Conservation (phyloP, 306 rosid genomes). For the Cajanus cajan region DNA sequence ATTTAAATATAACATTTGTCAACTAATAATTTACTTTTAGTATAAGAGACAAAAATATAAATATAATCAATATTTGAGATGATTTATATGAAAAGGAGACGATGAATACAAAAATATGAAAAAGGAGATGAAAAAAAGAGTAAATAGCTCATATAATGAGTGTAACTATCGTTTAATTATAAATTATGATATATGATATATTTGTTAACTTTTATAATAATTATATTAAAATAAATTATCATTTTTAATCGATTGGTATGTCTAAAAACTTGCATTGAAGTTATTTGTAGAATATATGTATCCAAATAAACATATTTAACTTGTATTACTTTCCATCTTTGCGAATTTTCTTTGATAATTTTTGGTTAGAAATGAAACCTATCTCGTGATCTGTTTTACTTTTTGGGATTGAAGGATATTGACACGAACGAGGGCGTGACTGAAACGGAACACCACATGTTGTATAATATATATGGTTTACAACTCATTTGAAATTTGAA, state of each 20-base stretch:
- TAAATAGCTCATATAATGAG: too few relatives aligned
- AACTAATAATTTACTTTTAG: background rate
- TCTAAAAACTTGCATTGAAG: too few relatives aligned
- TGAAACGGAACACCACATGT: conserved; percentile 27
- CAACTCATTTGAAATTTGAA: background rate
- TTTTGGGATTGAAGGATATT: background rate
- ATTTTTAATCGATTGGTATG: too few relatives aligned
- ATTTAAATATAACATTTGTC: background rate
- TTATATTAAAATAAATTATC: too few relatives aligned
- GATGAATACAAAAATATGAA: too few relatives aligned
- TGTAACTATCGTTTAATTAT: too few relatives aligned
- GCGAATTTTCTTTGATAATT: background rate
- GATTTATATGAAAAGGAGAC: too few relatives aligned
- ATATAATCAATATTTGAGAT: too few relatives aligned
- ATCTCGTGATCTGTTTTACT: background rate
- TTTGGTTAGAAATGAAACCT: background rate
- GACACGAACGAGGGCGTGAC: conserved; percentile 25
- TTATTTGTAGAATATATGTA: too few relatives aligned
- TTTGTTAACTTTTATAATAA: too few relatives aligned
- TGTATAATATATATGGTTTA: background rate
- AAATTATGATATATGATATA: too few relatives aligned
- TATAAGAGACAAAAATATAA: background rate
- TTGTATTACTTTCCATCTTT: background rate
- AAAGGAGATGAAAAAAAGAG: background rate
- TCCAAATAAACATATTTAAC: background rate